These are phyloP conservation scores for Sclerotinia sclerotiorum DNA, from an alignment of 2,329 filamentous ascomycete genomes.

Conservation along the genomic window DNA sequence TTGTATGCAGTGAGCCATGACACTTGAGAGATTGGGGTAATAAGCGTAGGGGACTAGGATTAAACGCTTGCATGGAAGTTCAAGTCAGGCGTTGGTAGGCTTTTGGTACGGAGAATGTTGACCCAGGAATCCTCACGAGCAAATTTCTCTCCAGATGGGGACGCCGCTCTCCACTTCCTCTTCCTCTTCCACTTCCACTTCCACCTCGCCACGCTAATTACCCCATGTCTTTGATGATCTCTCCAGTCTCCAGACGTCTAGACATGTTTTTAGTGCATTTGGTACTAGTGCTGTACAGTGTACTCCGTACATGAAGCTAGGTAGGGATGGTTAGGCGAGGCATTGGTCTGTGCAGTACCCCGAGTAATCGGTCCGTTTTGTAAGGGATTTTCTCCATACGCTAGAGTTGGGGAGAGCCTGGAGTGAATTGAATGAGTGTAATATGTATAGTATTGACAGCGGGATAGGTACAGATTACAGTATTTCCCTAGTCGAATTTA, in stretches of 20 bases:
- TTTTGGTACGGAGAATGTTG: neutral
- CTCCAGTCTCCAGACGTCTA: conserved; percentile 11
- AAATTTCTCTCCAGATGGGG: conserved; percentile 16
- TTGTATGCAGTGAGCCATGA: conserved; percentile 13
- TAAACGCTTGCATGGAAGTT: conserved; percentile 7
- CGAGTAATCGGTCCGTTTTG: conserved; percentile 23
- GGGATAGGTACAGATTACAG: no score
- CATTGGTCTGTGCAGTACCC: conserved; percentile 7
- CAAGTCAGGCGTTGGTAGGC: neutral
- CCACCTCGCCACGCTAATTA: neutral
- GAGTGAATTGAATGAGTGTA: neutral
- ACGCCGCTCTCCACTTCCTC: conserved; percentile 3
- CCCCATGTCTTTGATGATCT: conserved; percentile 18
- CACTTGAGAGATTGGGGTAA: neutral
- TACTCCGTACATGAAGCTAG: no score
- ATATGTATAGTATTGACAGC: no score
- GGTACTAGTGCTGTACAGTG: no score
- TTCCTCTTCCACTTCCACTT: neutral
- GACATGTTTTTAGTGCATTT: no score
- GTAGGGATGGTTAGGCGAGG: neutral
- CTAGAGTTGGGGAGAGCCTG: neutral
- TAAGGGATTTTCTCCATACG: neutral
- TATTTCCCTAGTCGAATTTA: neutral
- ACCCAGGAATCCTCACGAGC: neutral
- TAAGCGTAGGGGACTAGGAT: neutral